Evolutionary conservation across 257 asterid genomes (phyloP).

Genomic region (Nicotiana knightiana): DNA sequence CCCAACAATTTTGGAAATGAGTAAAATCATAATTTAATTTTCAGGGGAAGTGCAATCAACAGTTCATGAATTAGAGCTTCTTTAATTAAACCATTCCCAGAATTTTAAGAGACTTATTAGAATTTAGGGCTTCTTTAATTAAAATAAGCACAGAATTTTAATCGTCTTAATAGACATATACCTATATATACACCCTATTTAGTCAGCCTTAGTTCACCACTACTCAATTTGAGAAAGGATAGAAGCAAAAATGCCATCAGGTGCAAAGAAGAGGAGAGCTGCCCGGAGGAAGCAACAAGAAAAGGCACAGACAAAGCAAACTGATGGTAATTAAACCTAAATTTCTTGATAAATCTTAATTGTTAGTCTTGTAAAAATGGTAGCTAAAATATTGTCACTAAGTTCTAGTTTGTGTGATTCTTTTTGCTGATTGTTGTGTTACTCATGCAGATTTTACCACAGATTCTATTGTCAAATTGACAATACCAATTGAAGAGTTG

Average conservation of each 20-base stretch:
- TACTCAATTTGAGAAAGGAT: not conserved
- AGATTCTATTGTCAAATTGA: not conserved
- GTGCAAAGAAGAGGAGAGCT: not conserved
- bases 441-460: not conserved
- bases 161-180: not conserved
- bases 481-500: not conserved
- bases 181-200: not conserved
- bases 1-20: too few relatives aligned
- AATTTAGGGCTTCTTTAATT: not conserved
- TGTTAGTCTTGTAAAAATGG: too few relatives aligned
- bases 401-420: not conserved
- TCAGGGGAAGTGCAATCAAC: constrained; percentile 3
- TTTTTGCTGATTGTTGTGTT: not conserved
- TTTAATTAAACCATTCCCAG: not conserved
- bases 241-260: not conserved
- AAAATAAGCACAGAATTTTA: not conserved
- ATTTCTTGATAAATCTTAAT: too few relatives aligned
- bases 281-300: not conserved
- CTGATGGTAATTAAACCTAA: not conserved
- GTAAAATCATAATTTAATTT: not conserved
- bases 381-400: too few relatives aligned
- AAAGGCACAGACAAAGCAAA: not conserved
- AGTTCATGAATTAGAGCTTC: not conserved
- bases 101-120: not conserved
- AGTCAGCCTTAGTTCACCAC: not conserved